Evolutionary conservation across 2,329 filamentous ascomycete genomes (phyloP).

Genomic region (Chaetomium sp.): DNA sequence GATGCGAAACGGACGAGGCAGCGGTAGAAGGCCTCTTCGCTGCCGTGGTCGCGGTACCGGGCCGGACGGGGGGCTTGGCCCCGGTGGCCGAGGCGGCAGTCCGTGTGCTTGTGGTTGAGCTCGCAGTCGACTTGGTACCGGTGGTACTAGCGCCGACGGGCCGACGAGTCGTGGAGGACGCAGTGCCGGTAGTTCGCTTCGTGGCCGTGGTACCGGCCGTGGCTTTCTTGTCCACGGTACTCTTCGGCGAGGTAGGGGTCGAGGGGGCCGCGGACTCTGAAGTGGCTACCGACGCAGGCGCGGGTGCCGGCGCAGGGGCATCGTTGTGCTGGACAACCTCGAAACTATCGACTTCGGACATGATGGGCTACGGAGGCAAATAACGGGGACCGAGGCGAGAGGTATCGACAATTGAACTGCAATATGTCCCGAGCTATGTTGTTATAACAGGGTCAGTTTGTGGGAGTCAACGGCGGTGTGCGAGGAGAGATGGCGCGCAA

Average conservation of each 20-base stretch:
- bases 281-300: neutral
- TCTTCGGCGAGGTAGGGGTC: slow-evolving; percentile 16
- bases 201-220: slow-evolving; percentile 16
- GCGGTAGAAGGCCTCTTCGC: slow-evolving; percentile 30
- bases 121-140: slow-evolving; percentile 10
- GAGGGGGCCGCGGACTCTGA: slow-evolving; percentile 16
- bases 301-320: slow-evolving; percentile 8
- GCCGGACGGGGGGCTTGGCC: neutral
- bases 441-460: too few relatives aligned
- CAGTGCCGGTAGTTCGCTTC: slow-evolving; percentile 23
- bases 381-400: neutral
- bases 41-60: slow-evolving; percentile 20
- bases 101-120: slow-evolving; percentile 24
- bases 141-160: slow-evolving; percentile 22
- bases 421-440: too few relatives aligned
- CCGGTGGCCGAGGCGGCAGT: slow-evolving; percentile 26
- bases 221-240: slow-evolving; percentile 20
- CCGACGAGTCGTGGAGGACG: slow-evolving; percentile 22
- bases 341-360: slow-evolving; percentile 31
- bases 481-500: slow-evolving; percentile 3
- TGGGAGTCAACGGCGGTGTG: neutral
- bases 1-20: slow-evolving; percentile 27
- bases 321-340: slow-evolving; percentile 28
- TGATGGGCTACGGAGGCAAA: slow-evolving; percentile 18
- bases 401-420: neutral